These are phyloP conservation scores for Jaapia argillacea DNA, from an alignment of 768 basidiomycete species.

Conservation along the genomic window DNA sequence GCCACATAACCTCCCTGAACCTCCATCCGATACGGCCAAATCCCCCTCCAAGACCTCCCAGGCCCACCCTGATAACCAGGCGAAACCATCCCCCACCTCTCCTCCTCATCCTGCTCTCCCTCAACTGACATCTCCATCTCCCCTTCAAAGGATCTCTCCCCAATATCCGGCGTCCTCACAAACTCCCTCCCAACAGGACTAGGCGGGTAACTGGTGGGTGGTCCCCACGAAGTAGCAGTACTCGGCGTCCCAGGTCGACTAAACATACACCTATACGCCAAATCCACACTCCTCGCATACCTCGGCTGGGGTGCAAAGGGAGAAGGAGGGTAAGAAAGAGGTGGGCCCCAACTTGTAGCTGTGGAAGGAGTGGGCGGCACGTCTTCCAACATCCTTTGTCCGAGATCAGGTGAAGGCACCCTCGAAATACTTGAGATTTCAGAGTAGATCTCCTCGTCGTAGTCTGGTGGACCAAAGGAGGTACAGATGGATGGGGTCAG, in stretches of 20 bases:
- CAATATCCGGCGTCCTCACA: slow-evolving; percentile 31
- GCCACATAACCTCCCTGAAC: too few species aligned
- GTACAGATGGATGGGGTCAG: slow-evolving; percentile 44
- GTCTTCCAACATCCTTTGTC: slow-evolving; percentile 43
- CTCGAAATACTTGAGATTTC: slow-evolving; percentile 24
- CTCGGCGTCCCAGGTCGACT: neutral
- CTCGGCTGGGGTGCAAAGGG: neutral
- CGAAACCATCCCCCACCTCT: too few species aligned
- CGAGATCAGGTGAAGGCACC: slow-evolving; percentile 50
- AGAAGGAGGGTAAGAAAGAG: slow-evolving; percentile 14
- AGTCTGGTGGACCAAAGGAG: slow-evolving; percentile 46
- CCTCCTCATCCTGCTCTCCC: too few species aligned
- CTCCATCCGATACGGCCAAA: too few species aligned
- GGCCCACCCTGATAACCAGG: too few species aligned
- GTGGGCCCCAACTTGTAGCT: slow-evolving; percentile 39
- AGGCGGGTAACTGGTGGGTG: slow-evolving; percentile 21
- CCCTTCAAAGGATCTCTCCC: slow-evolving; percentile 16
- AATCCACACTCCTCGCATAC: neutral
- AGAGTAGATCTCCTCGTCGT: slow-evolving; percentile 24
- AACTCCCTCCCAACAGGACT: slow-evolving; percentile 25
- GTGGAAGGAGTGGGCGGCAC: slow-evolving; percentile 40
- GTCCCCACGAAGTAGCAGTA: neutral
- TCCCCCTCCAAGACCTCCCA: too few species aligned
- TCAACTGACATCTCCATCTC: too few species aligned
- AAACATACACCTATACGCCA: neutral